Conservation (phyloP, 208 protist genomes). For the Leishmania aethiopica region DNA sequence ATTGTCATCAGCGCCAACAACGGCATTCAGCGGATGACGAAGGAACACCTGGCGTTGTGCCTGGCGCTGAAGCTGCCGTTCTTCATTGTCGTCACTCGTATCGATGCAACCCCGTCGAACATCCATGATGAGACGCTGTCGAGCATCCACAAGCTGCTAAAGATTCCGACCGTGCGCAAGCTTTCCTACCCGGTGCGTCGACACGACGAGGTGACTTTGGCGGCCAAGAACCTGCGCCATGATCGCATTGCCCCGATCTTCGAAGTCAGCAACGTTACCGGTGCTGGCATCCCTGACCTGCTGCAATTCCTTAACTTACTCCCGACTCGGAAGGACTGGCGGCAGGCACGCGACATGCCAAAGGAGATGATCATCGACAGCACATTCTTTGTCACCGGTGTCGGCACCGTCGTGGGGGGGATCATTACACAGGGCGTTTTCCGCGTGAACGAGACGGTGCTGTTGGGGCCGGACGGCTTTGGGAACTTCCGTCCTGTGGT, state of each 20-base stretch:
- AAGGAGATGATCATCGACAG: constrained; percentile 92
- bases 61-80: constrained; percentile 97
- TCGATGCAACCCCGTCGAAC: constrained; percentile 95
- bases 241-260: constrained; percentile 93
- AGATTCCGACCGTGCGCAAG: constrained; percentile 93
- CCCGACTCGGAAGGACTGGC: constrained; percentile 92
- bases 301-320: constrained; percentile 93
- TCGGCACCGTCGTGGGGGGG: constrained; percentile 97
- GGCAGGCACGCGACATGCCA: constrained; percentile 55
- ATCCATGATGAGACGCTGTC: constrained; percentile 89
- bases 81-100: constrained; percentile 96
- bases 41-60: constrained; percentile 96
- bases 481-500: constrained; percentile 89
- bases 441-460: constrained; percentile 89
- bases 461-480: constrained; percentile 93
- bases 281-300: constrained; percentile 85
- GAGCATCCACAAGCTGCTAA: constrained; percentile 93
- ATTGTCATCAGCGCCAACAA: constrained; percentile 93
- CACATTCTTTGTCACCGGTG: constrained; percentile 93
- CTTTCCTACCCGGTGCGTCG: constrained; percentile 90
- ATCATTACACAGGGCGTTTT: constrained; percentile 93
- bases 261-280: constrained; percentile 95
- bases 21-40: constrained; percentile 95
- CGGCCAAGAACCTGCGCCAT: constrained; percentile 91
- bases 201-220: constrained; percentile 92